Evolutionary conservation across 2,329 filamentous ascomycete species (phyloP).

Genomic region (Epichloe gansuensis): DNA sequence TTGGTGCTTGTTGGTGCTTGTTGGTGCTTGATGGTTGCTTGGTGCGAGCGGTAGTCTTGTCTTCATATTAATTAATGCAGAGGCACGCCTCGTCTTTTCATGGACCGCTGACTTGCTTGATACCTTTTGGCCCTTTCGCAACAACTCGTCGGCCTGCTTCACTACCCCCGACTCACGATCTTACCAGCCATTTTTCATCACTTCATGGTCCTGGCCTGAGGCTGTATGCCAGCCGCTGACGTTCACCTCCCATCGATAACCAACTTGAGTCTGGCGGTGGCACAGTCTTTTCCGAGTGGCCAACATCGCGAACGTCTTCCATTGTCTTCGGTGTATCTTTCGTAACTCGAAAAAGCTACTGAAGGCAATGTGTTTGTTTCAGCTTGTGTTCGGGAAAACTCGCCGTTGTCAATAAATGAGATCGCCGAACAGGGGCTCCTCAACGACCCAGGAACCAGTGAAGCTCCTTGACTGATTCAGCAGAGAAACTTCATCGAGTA

Average conservation of each 20-base stretch:
- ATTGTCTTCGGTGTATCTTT: neutral
- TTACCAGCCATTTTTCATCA: neutral
- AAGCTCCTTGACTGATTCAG: neutral
- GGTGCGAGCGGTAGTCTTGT: neutral
- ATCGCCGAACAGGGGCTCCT: neutral
- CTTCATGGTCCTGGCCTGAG: neutral
- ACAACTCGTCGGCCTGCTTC: neutral
- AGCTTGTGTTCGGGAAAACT: neutral
- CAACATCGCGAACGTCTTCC: neutral
- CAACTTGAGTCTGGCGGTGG: neutral
- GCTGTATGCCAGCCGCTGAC: neutral
- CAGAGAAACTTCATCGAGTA: neutral
- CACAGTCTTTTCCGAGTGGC: neutral
- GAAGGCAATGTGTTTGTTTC: neutral
- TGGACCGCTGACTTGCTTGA: neutral
- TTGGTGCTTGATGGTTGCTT: neutral
- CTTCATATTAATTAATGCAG: slow-evolving; percentile 4
- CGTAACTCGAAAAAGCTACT: neutral
- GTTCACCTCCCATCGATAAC: neutral
- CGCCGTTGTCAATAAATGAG: neutral
- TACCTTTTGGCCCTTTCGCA: neutral
- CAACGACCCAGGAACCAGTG: neutral
- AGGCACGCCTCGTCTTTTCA: neutral
- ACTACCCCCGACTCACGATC: neutral
- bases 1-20: too few relatives aligned